These are phyloP conservation scores for Acorus calamus DNA, from an alignment of 106 monocot genomes.

Conservation along the genomic window DNA sequence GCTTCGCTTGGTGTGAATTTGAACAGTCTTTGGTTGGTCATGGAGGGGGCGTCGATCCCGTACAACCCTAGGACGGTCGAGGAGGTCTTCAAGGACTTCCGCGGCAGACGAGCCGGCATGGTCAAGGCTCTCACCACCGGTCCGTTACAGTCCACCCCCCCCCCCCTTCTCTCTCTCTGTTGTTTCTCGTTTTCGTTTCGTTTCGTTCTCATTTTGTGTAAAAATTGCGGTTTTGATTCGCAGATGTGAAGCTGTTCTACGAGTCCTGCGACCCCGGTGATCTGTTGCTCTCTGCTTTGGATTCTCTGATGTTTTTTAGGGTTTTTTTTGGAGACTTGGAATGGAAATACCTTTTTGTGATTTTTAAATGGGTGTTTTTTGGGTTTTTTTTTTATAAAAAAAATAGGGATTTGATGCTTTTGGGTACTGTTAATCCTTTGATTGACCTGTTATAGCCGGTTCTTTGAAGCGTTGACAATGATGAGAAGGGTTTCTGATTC, in stretches of 20 bases:
- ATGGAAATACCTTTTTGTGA: no score
- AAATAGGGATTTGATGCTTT: no score
- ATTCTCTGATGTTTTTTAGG: neutral
- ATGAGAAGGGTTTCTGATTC: no score
- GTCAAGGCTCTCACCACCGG: conserved; percentile 70
- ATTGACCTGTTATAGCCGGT: no score
- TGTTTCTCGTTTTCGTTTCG: neutral
- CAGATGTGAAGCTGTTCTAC: conserved; percentile 64
- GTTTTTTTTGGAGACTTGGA: no score
- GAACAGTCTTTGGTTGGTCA: neutral
- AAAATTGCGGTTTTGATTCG: conserved; percentile 8
- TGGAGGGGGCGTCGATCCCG: conserved; percentile 28
- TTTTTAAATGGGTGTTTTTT: no score
- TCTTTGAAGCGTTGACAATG: no score
- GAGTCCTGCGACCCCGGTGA: conserved; percentile 60
- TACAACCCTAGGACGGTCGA: conserved; percentile 46
- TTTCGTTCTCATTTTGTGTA: neutral
- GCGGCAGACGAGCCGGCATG: conserved; percentile 49
- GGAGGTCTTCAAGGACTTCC: conserved; percentile 56
- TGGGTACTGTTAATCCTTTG: no score
- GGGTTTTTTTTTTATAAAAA: no score
- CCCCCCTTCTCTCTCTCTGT: neutral
- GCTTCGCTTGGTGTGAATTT: no score
- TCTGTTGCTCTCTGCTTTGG: neutral
- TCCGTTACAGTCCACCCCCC: neutral